Conservation (phyloP, 129 eudicot genomes). For the Centella asiatica region DNA sequence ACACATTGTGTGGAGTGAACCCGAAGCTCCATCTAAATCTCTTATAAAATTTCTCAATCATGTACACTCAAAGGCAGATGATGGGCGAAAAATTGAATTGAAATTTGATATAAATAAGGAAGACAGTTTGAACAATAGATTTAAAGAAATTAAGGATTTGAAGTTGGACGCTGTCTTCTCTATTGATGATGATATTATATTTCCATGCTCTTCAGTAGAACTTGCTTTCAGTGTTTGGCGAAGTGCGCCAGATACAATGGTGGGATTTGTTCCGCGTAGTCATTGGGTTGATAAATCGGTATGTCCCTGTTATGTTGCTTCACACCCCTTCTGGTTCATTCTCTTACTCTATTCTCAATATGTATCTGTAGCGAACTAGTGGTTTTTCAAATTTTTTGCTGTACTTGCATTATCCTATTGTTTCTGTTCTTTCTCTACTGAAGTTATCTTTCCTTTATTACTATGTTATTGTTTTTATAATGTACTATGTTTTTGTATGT, state of each 20-base stretch:
- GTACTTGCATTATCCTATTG: too few relatives aligned
- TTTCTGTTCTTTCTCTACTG: too few relatives aligned
- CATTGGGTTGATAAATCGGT: constrained; percentile 66
- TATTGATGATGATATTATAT: constrained; percentile 77
- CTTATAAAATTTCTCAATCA: constrained; percentile 49
- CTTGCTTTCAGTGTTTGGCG: constrained; percentile 69
- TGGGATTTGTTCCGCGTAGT: constrained; percentile 74
- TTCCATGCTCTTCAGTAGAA: constrained; percentile 73
- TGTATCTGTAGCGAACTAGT: too few relatives aligned
- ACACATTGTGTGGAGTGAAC: constrained; percentile 87
- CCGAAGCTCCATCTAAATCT: constrained; percentile 58
- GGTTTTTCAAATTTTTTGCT: too few relatives aligned
- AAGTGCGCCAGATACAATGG: constrained; percentile 87
- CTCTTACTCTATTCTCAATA: too few relatives aligned
- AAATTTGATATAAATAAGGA: constrained; percentile 68
- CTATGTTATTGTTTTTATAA: too few relatives aligned
- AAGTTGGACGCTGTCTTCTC: constrained; percentile 71
- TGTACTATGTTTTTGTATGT: too few relatives aligned
- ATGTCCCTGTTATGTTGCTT: constrained; percentile 16
- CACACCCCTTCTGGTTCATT: not conserved
- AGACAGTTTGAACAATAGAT: constrained; percentile 82
- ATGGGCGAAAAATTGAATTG: constrained; percentile 59
- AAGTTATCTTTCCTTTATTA: too few relatives aligned
- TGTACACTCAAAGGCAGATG: constrained; percentile 34
- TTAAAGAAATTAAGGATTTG: constrained; percentile 64